A percentile compares a stretch with the other conserved stretches of the same genome.
Conservation (phyloP, 331 rosid species). For the Pyrus hybrid region DNA sequence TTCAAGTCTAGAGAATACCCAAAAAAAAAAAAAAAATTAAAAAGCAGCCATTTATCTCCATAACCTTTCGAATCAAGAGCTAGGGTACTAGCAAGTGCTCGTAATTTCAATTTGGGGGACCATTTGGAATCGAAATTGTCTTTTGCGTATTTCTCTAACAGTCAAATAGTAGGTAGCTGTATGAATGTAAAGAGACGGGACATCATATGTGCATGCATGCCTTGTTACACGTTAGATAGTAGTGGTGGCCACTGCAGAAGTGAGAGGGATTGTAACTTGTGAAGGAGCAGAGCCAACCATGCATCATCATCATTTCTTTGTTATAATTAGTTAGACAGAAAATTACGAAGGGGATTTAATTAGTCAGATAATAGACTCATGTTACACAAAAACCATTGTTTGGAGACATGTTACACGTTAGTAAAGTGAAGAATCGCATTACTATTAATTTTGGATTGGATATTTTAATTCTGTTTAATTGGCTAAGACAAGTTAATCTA, state of each 20-base stretch:
- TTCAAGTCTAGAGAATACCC: neutral
- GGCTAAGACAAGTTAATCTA: too few species aligned
- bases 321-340: neutral
- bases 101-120: neutral
- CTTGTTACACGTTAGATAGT: too few species aligned
- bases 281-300: neutral
- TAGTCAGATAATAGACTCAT: neutral
- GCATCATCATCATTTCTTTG: too few species aligned
- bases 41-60: neutral
- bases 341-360: neutral
- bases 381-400: neutral
- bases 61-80: too few species aligned
- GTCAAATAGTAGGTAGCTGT: neutral
- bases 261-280: neutral
- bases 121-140: neutral
- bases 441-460: too few species aligned
- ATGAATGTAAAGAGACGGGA: neutral
- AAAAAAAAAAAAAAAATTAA: too few species aligned
- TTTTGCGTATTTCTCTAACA: neutral
- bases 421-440: neutral
- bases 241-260: too few species aligned
- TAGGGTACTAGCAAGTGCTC: neutral
- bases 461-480: too few species aligned
- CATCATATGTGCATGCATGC: neutral
- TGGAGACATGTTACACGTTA: neutral